Percentiles rank a stretch among this genome's conserved stretches.
Conservation (phyloP, 2,329 filamentous ascomycete species). For the Pseudogymnoascus verrucosus region DNA sequence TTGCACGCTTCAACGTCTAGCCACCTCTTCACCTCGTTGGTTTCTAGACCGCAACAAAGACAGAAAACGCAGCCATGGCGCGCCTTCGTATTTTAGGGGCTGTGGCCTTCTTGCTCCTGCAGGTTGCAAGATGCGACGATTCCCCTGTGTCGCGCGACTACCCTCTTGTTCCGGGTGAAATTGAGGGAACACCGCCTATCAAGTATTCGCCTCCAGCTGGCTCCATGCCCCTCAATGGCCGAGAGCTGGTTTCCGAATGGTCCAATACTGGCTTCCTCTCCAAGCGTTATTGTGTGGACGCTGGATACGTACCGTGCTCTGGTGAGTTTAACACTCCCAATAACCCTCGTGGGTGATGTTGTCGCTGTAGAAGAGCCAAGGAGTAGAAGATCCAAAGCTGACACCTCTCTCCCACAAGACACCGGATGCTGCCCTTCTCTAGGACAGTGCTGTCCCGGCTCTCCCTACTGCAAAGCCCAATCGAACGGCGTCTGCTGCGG, state of each 20-base stretch:
- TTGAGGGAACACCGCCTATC: neutral
- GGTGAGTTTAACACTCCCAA: neutral
- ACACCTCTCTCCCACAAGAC: neutral
- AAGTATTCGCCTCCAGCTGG: neutral
- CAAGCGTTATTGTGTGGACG: neutral
- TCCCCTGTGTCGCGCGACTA: neutral
- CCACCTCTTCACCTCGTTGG: neutral
- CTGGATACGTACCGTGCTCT: neutral
- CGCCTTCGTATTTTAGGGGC: neutral
- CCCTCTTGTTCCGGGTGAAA: neutral
- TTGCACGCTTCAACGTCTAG: neutral
- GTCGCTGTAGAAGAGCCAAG: neutral
- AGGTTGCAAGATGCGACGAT: neutral
- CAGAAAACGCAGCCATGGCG: neutral
- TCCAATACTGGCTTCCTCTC: neutral
- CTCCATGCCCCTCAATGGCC: neutral
- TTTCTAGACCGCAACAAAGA: neutral
- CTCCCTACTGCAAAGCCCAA: neutral
- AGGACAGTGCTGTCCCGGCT: neutral
- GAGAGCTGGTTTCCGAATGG: conserved; percentile 1
- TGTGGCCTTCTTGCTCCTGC: neutral
- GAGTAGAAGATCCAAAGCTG: neutral
- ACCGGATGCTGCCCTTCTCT: neutral
- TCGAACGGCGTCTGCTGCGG: neutral
- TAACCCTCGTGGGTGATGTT: neutral